These are phyloP conservation scores for Magnusiomyces magnusii DNA, from an alignment of 1,139 yeast genomes.

Conservation along the genomic window DNA sequence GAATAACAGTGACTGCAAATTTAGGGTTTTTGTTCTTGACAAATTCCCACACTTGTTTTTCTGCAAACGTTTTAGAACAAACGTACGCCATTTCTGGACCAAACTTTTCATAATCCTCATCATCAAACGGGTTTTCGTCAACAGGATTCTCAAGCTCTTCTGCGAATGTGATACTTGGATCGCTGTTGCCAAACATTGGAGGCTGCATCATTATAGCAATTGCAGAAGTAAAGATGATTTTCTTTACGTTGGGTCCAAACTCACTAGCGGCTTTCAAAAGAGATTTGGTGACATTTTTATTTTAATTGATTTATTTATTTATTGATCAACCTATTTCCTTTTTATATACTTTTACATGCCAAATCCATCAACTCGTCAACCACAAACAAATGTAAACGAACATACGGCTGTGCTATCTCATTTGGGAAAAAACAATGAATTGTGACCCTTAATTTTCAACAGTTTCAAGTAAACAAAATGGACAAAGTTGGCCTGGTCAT, in stretches of 20 bases:
- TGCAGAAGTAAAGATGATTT: conserved; percentile 51
- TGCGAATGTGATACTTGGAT: conserved; percentile 23
- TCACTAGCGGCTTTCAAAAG: conserved; percentile 38
- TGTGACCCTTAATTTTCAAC: too few relatives aligned
- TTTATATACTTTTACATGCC: too few relatives aligned
- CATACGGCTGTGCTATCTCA: too few relatives aligned
- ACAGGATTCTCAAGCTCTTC: conserved; percentile 38
- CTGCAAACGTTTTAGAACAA: conserved; percentile 37
- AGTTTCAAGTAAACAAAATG: too few relatives aligned
- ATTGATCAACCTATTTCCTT: too few relatives aligned
- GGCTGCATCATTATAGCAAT: conserved; percentile 42
- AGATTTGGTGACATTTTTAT: conserved; percentile 43
- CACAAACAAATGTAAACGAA: too few relatives aligned
- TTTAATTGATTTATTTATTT: conserved; percentile 39
- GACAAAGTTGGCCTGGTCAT: too few relatives aligned
- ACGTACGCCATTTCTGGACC: conserved; percentile 32
- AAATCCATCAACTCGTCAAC: too few relatives aligned
- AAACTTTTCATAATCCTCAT: conserved; percentile 29
- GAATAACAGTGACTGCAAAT: conserved; percentile 37
- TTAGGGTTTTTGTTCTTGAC: conserved; percentile 32
- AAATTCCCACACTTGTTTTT: conserved; percentile 40
- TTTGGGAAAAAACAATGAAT: too few relatives aligned
- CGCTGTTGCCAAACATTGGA: conserved; percentile 17
- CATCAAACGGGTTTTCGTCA: background rate
- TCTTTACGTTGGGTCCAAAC: conserved; percentile 38